Base-by-base conservation (phyloP, 805 yeast species). In the Zygosaccharomyces lentus region DNA sequence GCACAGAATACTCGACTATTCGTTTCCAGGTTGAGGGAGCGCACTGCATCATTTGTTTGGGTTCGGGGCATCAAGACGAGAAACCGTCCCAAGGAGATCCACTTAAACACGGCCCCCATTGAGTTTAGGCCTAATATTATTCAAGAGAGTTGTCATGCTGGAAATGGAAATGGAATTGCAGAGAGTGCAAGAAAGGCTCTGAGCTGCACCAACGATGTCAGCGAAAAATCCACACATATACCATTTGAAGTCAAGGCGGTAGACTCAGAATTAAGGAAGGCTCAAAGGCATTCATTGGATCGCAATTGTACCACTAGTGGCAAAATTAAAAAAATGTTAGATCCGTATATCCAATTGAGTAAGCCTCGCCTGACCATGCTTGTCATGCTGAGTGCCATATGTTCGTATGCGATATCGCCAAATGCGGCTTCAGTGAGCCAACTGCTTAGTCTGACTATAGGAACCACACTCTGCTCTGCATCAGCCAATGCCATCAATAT, bases 401-500 rank as follows among this genome's bases (percentile, higher is more conserved):
- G 97, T 51, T 84, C 97, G 0, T 93, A 91, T 62, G 97, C 97
- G 0, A 69, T 93, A 25, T 87, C 96, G 0, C 98, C 99, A 1
- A 75, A 76, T 53, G 79, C 90, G 9, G 87, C 89, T 0, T 79
- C 93, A 0, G 64, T 91, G 2, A 70, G 78, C 6, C 82, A 87
- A 51, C 74, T 93, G 40, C 57, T 86, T 26, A 80, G 81, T 54
- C 71, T 93, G 26, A 87, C 96, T 0, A 65, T 75, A 0, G 99
- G 99, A 12, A 93, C 97, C 0, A 78, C 91, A 1, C 68, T 93
- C 27, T 79, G 93, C 53, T 88, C 96, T 0, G 95, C 95, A 9
- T 82, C 96, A 2, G 99, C 99, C 2, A 93, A 93, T 67, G 95
- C 98, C 3, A 88, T 93, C 39, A 93, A 93, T 61, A 91, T 90